Evolutionary conservation across 176 grass and related monocot species (phyloP), one percentile per base, ranked within the genome.

Genomic region (Elymus sibiricus): DNA sequence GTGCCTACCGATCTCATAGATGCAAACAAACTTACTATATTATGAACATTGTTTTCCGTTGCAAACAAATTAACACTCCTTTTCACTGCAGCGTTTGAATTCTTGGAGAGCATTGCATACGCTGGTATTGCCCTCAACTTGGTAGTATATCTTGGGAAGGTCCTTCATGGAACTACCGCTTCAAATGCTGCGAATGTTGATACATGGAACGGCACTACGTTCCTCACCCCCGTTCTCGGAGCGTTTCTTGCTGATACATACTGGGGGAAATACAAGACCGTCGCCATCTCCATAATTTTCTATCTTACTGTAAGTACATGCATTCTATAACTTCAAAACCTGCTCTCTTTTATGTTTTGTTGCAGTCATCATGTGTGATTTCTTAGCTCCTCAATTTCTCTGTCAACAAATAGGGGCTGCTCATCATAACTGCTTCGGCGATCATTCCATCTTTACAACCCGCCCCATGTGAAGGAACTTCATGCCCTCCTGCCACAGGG

Each of bases 251-350:
- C 93, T 62, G 96, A 98, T 73, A 84, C 93, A 19, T 98, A 94
- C 75, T 95, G 82, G 93, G 96, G 96, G 34, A 95, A 95, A 81
- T 94, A 98, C 84, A 98, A 89, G 79, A 98, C 96, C 12, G 79
- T 90, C 0, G 13, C 74, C 11, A 91, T 94, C 81, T 94, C 93
- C 35, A 80, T 86, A 70, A 72, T 92, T 53, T 80, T 98, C n/a
- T 98, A 98, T 82, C 73, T 98, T 61, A 59, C 83, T 63, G 95
- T 98, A 90, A 85, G 89, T 81, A 55, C 71, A 66, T 17, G 5
- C 27, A 15, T 59, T 11, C 32, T 32, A 14, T 9, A 6, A n/a
- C 34, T 79, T 73, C 24, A 17, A 5, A 51, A 17, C 60, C 66
- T 78, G 42, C 32, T 12, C n/a, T 56, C 70, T 55, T 37, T 17